phyloP scores from a whole-genome alignment of 805 yeast species.

The Cyberlindnera mississippiensis region DNA sequence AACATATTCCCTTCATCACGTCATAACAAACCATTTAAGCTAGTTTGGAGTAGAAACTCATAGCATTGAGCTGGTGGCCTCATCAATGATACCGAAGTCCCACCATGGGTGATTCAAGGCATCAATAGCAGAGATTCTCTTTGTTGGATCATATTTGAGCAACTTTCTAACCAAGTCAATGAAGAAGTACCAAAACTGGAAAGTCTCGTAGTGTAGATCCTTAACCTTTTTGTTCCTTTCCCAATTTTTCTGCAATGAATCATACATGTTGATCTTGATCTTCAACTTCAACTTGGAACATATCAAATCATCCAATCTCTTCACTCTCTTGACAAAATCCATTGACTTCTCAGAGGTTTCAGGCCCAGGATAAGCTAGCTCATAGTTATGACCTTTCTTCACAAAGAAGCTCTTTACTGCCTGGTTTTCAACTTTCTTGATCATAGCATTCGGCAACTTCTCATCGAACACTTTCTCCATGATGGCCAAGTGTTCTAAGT shows the following conservation, averaged over 20 bases:
- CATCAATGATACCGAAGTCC: slow-evolving; percentile 54
- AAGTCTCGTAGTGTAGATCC: slow-evolving; percentile 51
- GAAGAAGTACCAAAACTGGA: slow-evolving; percentile 82
- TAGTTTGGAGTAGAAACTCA: slow-evolving; percentile 2
- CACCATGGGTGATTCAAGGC: slow-evolving; percentile 86
- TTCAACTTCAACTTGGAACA: slow-evolving; percentile 33
- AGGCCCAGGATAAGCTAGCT: slow-evolving; percentile 36
- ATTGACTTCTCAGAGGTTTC: slow-evolving; percentile 36
- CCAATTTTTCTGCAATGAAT: slow-evolving; percentile 22
- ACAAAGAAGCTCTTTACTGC: slow-evolving; percentile 12
- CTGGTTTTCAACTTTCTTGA: slow-evolving; percentile 26
- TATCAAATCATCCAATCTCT: slow-evolving; percentile 41
- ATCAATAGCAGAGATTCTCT: slow-evolving; percentile 69
- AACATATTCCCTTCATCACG: slow-evolving; percentile 4
- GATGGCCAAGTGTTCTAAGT: slow-evolving; percentile 90
- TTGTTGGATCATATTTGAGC: slow-evolving; percentile 66
- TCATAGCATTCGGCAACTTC: slow-evolving; percentile 37
- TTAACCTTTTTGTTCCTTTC: slow-evolving; percentile 28
- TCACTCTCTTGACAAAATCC: slow-evolving; percentile 36
- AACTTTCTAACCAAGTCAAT: slow-evolving; percentile 62
- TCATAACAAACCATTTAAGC: slow-evolving; percentile 2
- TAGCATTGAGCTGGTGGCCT: slow-evolving; percentile 32
- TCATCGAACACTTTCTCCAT: slow-evolving; percentile 76
- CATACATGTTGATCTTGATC: slow-evolving; percentile 23
- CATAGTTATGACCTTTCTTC: slow-evolving; percentile 13